Evolutionary conservation across 2,329 filamentous ascomycete species (phyloP).

Genomic region (Colletotrichum lini): DNA sequence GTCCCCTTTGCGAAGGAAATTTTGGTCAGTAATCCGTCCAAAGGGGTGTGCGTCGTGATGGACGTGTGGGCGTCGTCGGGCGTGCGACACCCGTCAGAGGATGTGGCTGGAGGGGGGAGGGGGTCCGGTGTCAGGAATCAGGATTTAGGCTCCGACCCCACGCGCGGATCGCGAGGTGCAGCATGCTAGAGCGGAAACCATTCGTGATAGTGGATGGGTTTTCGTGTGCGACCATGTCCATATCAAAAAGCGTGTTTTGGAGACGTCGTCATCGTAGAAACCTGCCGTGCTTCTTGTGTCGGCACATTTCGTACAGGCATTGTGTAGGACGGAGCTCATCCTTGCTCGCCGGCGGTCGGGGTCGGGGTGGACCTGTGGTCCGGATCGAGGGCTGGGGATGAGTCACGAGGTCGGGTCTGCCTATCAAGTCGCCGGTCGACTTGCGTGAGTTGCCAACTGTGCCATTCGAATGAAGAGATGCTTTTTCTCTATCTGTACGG

Average conservation of each 20-base stretch:
- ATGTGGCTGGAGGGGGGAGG: conserved; percentile 28
- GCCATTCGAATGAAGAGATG: conserved; percentile 14
- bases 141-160: conserved; percentile 40
- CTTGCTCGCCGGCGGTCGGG: conserved; percentile 30
- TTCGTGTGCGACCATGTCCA: neutral
- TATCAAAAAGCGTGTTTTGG: conserved; percentile 1
- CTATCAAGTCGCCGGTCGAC: neutral
- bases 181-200: neutral
- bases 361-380: conserved; percentile 33
- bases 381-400: conserved; percentile 36
- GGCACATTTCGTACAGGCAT: conserved; percentile 7
- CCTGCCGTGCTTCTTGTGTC: conserved; percentile 4
- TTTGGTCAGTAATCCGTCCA: conserved; percentile 17
- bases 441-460: neutral
- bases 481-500: neutral
- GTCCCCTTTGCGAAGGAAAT: neutral
- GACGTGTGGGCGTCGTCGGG: conserved; percentile 5
- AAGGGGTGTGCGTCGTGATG: conserved; percentile 16
- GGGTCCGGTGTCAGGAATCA: conserved; percentile 33
- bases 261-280: conserved; percentile 14
- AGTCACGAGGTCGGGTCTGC: conserved; percentile 33
- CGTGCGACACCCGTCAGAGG: conserved; percentile 25
- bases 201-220: neutral
- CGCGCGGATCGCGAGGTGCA: conserved; percentile 14
- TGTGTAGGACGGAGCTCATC: conserved; percentile 12